Base-by-base conservation (phyloP, 805 yeast species). In the Komagataella mondaviorum region DNA sequence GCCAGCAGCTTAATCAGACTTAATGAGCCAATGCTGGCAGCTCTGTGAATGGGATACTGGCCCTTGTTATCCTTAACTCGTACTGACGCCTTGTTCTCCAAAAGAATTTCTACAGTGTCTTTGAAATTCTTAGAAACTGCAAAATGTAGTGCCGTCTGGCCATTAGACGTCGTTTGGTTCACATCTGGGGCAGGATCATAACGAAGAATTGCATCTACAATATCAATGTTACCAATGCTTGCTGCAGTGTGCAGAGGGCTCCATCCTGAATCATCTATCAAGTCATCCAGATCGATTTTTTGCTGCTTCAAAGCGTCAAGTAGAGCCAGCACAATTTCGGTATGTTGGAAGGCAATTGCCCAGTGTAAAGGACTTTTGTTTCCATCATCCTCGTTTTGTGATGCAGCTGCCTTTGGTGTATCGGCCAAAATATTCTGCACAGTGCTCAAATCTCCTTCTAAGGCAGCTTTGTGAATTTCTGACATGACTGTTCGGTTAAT, bases 191-290 rank as follows among this genome's bases (percentile, higher is more conserved):
- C 60, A 0, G 86, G 84, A 1, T 68, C 69, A 54, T 72, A 70
- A 0, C 63, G 65, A 56, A 80, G 67, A n/a, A 88, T 60, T 47
- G 70, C 58, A 7, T 74, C 69, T 3, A 88, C 57, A 6, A 83
- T 73, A 6, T 70, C 72, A 20, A 71, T 57, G 58, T 80, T 77
- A 0, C 96, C 96, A 2, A 83, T 71, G 0, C 96, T 77, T 0
- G 85, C 75, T 0, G 93, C 88, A 50, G 91, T 81, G 64, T 90
- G 97, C 39, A 88, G 59, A 1, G 95, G 88, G 0, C 91, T 83
- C 96, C 96, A 90, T 0, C 95, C 95, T 8, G 90, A 72, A 17
- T 76, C 82, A 63, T 90, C 98, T 0, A 60, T 59, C 58, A 72
- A 63, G 3, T 83, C 85, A 60, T 88, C 93, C 10, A 88, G 63